Conservation (phyloP, 108 stramenopile genomes). For the Skeletonema marinoi region DNA sequence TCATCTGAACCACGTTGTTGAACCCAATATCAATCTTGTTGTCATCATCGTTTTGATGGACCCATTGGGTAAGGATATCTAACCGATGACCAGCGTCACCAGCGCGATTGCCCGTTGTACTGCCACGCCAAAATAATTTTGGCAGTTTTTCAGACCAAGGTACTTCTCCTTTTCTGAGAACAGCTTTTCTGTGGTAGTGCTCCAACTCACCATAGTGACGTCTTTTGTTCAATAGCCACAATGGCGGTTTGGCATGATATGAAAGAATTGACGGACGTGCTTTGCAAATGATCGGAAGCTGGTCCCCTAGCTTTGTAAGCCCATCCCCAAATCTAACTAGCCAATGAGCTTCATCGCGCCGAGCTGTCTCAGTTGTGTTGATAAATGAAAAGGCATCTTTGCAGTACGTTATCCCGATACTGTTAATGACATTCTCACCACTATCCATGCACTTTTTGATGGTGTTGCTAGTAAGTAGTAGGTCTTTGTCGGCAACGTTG, state of each 20-base stretch:
- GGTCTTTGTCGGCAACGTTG: not conserved
- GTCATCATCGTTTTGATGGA: not conserved
- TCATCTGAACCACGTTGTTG: not conserved
- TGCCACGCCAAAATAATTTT: slow-evolving; percentile 1
- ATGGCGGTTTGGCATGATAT: not conserved
- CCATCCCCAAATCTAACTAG: not conserved
- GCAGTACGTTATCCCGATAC: not conserved
- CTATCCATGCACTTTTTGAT: not conserved
- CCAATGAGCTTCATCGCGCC: not conserved
- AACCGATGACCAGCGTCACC: not conserved
- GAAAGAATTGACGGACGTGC: not conserved
- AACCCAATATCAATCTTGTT: not conserved
- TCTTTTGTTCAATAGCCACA: slow-evolving; percentile 2
- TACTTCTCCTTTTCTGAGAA: not conserved
- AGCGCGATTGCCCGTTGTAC: slow-evolving; percentile 1
- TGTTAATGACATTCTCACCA: not conserved
- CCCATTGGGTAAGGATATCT: not conserved
- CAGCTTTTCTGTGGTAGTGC: not conserved
- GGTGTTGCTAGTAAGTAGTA: not conserved
- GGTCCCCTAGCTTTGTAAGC: not conserved
- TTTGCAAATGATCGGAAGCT: not conserved
- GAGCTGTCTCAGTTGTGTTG: not conserved
- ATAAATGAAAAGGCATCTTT: not conserved
- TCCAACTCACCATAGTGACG: slow-evolving; percentile 5
- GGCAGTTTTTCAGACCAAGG: slow-evolving; percentile 1